These are phyloP conservation scores for Peronospora belbahrii DNA, from an alignment of 352 stramenopile species.

Conservation along the genomic window DNA sequence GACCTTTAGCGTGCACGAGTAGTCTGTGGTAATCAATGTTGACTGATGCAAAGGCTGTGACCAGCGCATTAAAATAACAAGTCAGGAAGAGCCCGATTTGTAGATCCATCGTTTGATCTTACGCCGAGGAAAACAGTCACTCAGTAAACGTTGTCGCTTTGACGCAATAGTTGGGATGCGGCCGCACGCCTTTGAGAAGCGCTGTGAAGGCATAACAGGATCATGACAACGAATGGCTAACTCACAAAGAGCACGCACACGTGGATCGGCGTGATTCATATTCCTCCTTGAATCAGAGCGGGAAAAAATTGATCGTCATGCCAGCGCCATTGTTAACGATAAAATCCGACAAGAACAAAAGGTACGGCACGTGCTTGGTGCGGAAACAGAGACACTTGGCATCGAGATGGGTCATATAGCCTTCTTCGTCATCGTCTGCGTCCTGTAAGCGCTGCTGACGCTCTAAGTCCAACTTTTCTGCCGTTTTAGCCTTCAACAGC, in stretches of 20 bases:
- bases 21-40: slow-evolving; percentile 67
- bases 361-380: slow-evolving; percentile 53
- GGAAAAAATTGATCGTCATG: slow-evolving; percentile 85
- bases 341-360: slow-evolving; percentile 73
- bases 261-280: slow-evolving; percentile 69
- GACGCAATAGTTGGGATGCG: slow-evolving; percentile 68
- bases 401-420: slow-evolving; percentile 27
- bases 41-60: slow-evolving; percentile 69
- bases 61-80: slow-evolving; percentile 78
- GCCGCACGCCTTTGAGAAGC: slow-evolving; percentile 40
- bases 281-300: slow-evolving; percentile 75
- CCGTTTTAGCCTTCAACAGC: slow-evolving; percentile 22
- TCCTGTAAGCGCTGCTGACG: slow-evolving; percentile 22
- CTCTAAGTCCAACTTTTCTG: slow-evolving; percentile 22
- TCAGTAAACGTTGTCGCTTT: slow-evolving; percentile 45
- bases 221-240: slow-evolving; percentile 62
- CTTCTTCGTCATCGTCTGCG: slow-evolving; percentile 20
- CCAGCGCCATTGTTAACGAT: slow-evolving; percentile 79
- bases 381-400: slow-evolving; percentile 57
- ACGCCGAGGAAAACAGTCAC: slow-evolving; percentile 61
- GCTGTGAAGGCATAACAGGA: slow-evolving; percentile 50
- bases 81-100: slow-evolving; percentile 67
- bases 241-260: slow-evolving; percentile 58
- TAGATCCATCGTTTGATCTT: slow-evolving; percentile 39
- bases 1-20: slow-evolving; percentile 59